phyloP scores from a whole-genome alignment of 2,329 filamentous ascomycete genomes.

The Claviceps africana region DNA sequence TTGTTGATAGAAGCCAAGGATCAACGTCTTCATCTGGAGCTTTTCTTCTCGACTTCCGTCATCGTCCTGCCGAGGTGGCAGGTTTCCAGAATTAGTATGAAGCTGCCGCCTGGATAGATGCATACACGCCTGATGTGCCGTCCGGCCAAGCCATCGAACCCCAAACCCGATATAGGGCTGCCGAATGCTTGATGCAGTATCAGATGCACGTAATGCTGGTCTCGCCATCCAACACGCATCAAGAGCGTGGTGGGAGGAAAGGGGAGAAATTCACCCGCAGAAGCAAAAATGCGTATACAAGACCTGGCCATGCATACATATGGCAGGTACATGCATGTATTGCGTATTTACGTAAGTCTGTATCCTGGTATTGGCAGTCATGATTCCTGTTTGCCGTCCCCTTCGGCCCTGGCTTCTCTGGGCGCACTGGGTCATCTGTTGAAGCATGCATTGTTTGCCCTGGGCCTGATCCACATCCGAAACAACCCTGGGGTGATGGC shows the following conservation, averaged over 20 bases:
- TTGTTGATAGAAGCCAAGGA: too few species aligned
- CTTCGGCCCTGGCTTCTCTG: not conserved
- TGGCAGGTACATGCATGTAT: not conserved
- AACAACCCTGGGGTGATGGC: not conserved
- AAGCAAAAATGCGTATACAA: not conserved
- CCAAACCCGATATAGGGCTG: not conserved
- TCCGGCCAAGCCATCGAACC: not conserved
- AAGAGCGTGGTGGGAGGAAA: not conserved
- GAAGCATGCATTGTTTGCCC: not conserved
- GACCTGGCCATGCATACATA: too few species aligned
- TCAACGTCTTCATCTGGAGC: too few species aligned
- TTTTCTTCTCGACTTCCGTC: not conserved
- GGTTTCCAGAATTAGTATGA: not conserved
- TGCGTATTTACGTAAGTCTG: too few species aligned
- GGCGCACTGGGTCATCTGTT: not conserved
- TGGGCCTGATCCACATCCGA: not conserved
- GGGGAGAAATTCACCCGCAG: not conserved
- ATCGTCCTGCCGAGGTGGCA: not conserved
- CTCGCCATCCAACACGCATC: not conserved
- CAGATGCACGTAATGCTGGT: not conserved
- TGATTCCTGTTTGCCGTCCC: not conserved
- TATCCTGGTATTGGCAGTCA: not conserved
- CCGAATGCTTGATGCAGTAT: not conserved
- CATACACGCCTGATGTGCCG: too few species aligned
- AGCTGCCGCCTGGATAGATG: not conserved